Evolutionary conservation across 306 rosid genomes (phyloP), one percentile per base, ranked within the genome.

Genomic region (Cucumis melo): DNA sequence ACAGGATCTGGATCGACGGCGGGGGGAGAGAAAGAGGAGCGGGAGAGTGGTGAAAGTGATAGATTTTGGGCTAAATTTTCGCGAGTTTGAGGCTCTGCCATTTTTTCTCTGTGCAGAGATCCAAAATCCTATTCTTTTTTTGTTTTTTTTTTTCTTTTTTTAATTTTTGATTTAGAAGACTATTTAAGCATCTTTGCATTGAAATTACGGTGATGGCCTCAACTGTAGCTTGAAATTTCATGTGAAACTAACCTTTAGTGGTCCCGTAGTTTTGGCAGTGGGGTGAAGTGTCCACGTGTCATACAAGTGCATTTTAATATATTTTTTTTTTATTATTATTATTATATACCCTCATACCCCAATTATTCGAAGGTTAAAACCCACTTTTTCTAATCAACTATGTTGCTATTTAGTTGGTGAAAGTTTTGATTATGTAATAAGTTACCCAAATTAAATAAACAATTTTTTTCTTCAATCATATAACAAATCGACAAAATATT

Each of bases 81-180:
- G 41, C 38, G 24, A 36, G 71, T 65, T 64, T 77, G 74, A 7
- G 80, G 74, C 53, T 77, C 80, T 51, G 80, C 75, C 80, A 50
- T 77, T 46, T 77, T 21, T 32, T 32, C 20, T 44, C 29, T 71
- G n/a, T 2, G 64, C 12, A 74, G 16, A 53, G 65, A 74, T 53
- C 11, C 65, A 34, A 62, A 27, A 6, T 62, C 34, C 23, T 73
- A 27, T 27, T 27, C 29, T 2, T 27, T 27, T 27, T 27, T 27
- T 27, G 2, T 63, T 36, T 9, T 42, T 64, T 0, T 16, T 29
- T 29, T 29, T 29, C 29, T 32, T 16, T 16, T 63, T 36, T 34
- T 6, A 6, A 16, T 7, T 39, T 15, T 5, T 4, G 74, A 27
- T 39, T 15, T 5, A 6, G 74, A 27, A 32, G 48, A 56, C 32